These are phyloP conservation scores for Myxozyma sirexii DNA, from an alignment of 805 yeast species.

Conservation along the genomic window DNA sequence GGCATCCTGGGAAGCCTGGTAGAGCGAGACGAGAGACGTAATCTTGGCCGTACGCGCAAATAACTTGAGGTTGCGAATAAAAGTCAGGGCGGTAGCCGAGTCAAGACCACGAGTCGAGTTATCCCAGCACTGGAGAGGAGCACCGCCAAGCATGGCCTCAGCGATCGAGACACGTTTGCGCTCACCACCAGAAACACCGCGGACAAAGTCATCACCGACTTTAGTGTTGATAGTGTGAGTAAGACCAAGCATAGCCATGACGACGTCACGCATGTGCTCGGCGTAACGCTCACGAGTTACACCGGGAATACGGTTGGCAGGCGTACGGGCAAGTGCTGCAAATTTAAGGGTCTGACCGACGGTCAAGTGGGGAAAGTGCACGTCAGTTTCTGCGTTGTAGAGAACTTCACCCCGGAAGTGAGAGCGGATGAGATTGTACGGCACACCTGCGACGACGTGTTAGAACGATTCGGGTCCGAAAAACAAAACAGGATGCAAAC, in stretches of 20 bases:
- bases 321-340: slow-evolving; percentile 60
- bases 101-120: slow-evolving; percentile 74
- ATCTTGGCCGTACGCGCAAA: slow-evolving; percentile 54
- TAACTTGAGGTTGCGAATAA: slow-evolving; percentile 59
- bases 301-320: slow-evolving; percentile 57
- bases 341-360: slow-evolving; percentile 62
- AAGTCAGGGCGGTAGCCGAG: slow-evolving; percentile 69
- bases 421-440: slow-evolving; percentile 50
- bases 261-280: slow-evolving; percentile 52
- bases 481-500: slow-evolving; percentile 33
- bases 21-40: slow-evolving; percentile 65
- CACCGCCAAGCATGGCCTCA: slow-evolving; percentile 52
- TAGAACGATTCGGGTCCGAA: neutral
- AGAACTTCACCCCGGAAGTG: slow-evolving; percentile 64
- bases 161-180: slow-evolving; percentile 59
- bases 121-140: slow-evolving; percentile 62
- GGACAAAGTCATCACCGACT: slow-evolving; percentile 51
- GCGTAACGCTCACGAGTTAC: slow-evolving; percentile 55
- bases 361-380: slow-evolving; percentile 63
- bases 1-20: slow-evolving; percentile 60
- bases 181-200: slow-evolving; percentile 65
- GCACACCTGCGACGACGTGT: slow-evolving; percentile 37
- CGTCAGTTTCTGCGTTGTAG: slow-evolving; percentile 65
- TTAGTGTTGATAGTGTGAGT: slow-evolving; percentile 49
- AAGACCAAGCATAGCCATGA: slow-evolving; percentile 52